Conservation (phyloP, 805 yeast genomes). For the Hanseniaspora meyeri region DNA sequence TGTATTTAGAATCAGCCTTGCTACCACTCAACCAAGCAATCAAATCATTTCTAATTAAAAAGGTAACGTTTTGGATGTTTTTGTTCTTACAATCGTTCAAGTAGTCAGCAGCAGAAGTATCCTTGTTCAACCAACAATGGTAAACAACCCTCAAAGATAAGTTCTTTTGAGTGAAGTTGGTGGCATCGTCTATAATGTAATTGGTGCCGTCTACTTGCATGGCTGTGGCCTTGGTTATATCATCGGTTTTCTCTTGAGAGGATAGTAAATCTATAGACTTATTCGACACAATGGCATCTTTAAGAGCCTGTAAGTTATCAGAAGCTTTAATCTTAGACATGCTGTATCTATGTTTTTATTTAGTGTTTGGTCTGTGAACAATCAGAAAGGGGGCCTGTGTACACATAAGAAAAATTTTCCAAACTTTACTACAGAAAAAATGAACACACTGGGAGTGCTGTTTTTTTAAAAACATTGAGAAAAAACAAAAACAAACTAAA, state of each 20-base stretch:
- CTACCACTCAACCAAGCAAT: constrained; percentile 70
- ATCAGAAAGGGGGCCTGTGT: no score
- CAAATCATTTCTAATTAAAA: constrained; percentile 74
- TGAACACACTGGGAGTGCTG: no score
- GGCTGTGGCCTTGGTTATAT: constrained; percentile 29
- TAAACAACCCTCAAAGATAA: constrained; percentile 48
- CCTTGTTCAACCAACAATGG: constrained; percentile 68
- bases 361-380: no score
- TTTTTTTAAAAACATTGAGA: no score
- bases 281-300: not conserved
- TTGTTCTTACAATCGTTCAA: constrained; percentile 55
- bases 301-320: not conserved
- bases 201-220: constrained; percentile 20
- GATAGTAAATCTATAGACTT: constrained; percentile 14
- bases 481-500: not conserved
- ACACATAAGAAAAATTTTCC: no score
- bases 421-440: no score
- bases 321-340: not conserved
- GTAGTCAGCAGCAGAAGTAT: constrained; percentile 69
- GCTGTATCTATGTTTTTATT: not conserved
- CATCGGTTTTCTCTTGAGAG: constrained; percentile 24
- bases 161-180: constrained; percentile 38
- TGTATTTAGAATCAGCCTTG: constrained; percentile 45
- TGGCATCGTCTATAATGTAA: constrained; percentile 11
- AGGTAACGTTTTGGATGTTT: constrained; percentile 58